Percentiles rank a stretch among this genome's conserved stretches.
phyloP scores from a whole-genome alignment of 306 rosid species.

The Fragaria nilgerrensis region DNA sequence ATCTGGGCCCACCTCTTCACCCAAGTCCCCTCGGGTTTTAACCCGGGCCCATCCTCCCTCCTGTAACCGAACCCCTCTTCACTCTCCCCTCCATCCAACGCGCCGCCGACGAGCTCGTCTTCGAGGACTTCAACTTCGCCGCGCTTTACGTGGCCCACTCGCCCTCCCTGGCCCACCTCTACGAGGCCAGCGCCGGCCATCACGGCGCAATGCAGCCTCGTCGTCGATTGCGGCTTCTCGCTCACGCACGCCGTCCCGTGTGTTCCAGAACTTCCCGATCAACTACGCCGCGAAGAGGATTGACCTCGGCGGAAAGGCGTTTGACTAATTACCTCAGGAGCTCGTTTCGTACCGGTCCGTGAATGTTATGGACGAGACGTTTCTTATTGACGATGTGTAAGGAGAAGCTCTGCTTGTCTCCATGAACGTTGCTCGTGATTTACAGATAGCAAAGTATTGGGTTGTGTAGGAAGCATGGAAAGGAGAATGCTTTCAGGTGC shows the following conservation, averaged over 20 bases:
- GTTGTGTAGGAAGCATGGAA: slow-evolving; percentile 52
- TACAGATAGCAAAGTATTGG: slow-evolving; percentile 57
- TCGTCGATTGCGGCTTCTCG: slow-evolving; percentile 89
- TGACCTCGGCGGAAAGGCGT: slow-evolving; percentile 86
- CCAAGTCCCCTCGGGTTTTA: slow-evolving; percentile 55
- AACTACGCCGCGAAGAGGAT: slow-evolving; percentile 75
- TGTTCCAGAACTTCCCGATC: slow-evolving; percentile 74
- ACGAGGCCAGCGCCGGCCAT: slow-evolving; percentile 70
- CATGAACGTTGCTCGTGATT: slow-evolving; percentile 61
- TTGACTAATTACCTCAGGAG: slow-evolving; percentile 85
- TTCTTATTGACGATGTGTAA: slow-evolving; percentile 85
- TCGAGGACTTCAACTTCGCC: slow-evolving; percentile 80
- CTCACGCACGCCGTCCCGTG: slow-evolving; percentile 88
- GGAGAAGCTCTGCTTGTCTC: slow-evolving; percentile 96
- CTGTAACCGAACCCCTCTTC: slow-evolving; percentile 89
- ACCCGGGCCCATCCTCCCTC: slow-evolving; percentile 64
- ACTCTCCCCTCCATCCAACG: slow-evolving; percentile 79
- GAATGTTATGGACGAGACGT: slow-evolving; percentile 89
- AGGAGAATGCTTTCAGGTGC: slow-evolving; percentile 64
- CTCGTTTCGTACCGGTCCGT: slow-evolving; percentile 77
- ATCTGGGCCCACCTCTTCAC: slow-evolving; percentile 88
- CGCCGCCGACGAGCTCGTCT: slow-evolving; percentile 75
- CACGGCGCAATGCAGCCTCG: slow-evolving; percentile 83
- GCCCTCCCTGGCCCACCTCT: slow-evolving; percentile 71
- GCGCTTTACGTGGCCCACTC: slow-evolving; percentile 70